Percentiles rank a stretch among this genome's conserved stretches.
phyloP scores from a whole-genome alignment of 768 basidiomycete genomes.

The Butyriboletus loyo region DNA sequence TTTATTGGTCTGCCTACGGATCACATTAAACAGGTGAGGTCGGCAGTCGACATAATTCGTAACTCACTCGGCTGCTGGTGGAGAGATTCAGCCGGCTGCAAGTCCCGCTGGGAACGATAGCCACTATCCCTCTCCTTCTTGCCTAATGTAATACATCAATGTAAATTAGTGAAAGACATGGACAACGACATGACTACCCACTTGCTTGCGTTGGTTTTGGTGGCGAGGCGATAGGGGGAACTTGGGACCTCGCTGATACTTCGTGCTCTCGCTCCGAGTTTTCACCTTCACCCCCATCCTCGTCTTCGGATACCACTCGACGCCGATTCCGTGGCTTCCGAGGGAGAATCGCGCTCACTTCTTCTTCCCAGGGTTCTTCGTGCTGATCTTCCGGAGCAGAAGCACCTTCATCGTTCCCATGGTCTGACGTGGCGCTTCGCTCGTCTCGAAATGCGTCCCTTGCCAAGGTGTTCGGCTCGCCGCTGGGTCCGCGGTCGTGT shows the following conservation, averaged over 20 bases:
- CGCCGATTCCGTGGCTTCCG: conserved; percentile 3
- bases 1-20: conserved; percentile 16
- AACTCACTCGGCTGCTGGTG: conserved; percentile 5
- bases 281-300: not conserved
- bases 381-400: not conserved
- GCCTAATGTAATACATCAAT: not conserved
- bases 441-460: not conserved
- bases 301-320: conserved; percentile 10
- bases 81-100: not conserved
- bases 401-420: not conserved
- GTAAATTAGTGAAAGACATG: not conserved
- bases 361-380: conserved; percentile 7
- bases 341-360: not conserved
- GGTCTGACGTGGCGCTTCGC: not conserved
- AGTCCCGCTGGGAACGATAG: not conserved
- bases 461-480: not conserved
- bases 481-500: not conserved
- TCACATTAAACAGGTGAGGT: not conserved
- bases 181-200: not conserved
- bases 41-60: not conserved
- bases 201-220: conserved; percentile 1
- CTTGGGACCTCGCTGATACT: not conserved
- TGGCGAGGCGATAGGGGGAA: not conserved
- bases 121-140: not conserved
- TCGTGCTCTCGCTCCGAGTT: conserved; percentile 2